A percentile compares a stretch with the other conserved stretches of the same genome.
These are phyloP conservation scores for Fusarium sp. DNA, from an alignment of 2,329 filamentous ascomycete genomes.

Conservation along the genomic window DNA sequence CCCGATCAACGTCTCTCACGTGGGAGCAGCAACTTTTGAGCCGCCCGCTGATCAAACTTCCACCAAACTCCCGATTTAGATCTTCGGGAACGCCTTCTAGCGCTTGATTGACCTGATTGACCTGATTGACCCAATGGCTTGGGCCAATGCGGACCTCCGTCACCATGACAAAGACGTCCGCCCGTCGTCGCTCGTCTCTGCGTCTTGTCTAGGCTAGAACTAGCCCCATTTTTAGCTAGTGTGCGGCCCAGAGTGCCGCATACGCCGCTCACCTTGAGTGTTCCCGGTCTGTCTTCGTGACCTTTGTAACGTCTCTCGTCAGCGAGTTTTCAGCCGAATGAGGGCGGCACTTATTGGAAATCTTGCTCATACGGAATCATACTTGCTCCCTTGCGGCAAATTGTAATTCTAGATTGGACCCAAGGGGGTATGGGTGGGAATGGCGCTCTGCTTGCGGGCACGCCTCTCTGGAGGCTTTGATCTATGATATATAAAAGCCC, in stretches of 20 bases:
- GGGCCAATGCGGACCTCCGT: conserved; percentile 18
- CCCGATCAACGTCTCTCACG: conserved; percentile 44
- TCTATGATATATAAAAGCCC: conserved; percentile 41
- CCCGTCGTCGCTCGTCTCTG: conserved; percentile 32
- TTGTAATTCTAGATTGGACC: background rate
- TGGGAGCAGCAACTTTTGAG: conserved; percentile 38
- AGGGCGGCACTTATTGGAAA: conserved; percentile 13
- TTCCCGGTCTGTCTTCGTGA: conserved; percentile 48
- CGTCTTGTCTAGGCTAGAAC: conserved; percentile 12
- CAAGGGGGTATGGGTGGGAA: conserved; percentile 10
- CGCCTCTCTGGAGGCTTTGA: conserved; percentile 25
- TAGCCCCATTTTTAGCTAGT: conserved; percentile 9
- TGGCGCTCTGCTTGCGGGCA: conserved; percentile 16
- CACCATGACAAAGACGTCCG: conserved; percentile 18
- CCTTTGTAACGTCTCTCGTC: conserved; percentile 27
- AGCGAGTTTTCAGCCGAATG: conserved; percentile 24
- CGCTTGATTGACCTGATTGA: conserved; percentile 19
- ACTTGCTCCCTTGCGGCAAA: conserved; percentile 8
- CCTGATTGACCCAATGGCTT: conserved; percentile 9
- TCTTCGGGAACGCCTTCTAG: conserved; percentile 13
- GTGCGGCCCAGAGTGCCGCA: conserved; percentile 29
- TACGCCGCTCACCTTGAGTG: conserved; percentile 39
- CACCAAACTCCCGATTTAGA: conserved; percentile 17
- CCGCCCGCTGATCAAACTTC: conserved; percentile 14
- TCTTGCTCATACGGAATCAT: conserved; percentile 20